These are phyloP conservation scores for Orbilia quercus DNA, from an alignment of 2,329 filamentous ascomycete genomes.

Conservation along the genomic window DNA sequence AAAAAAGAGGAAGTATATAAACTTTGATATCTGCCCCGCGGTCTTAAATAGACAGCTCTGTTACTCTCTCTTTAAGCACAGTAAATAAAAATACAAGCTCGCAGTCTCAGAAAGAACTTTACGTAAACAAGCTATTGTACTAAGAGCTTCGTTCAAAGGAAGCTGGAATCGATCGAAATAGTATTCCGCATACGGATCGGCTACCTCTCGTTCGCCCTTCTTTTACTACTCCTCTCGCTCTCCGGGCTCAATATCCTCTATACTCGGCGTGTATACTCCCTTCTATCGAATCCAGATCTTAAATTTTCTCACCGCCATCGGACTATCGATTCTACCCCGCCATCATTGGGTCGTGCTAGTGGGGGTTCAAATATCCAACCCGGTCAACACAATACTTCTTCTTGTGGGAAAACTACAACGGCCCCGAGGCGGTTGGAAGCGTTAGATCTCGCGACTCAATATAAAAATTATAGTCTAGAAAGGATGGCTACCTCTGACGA, in stretches of 20 bases:
- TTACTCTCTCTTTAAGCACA: background rate
- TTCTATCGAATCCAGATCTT: conserved; percentile 8
- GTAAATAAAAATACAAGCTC: too few species aligned
- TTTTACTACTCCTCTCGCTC: conserved; percentile 14
- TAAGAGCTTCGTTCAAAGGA: too few species aligned
- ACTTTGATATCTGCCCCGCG: conserved; percentile 1
- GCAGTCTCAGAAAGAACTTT: too few species aligned
- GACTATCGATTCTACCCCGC: conserved; percentile 6
- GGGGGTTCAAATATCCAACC: conserved; percentile 33
- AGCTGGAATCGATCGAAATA: conserved; percentile 6
- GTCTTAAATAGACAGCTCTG: background rate
- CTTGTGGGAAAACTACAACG: background rate
- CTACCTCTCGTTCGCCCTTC: conserved; percentile 7
- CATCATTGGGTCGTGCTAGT: conserved; percentile 5
- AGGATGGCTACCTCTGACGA: conserved; percentile 54
- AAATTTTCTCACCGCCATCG: background rate
- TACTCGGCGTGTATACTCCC: conserved; percentile 4
- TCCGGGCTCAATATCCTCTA: conserved; percentile 12
- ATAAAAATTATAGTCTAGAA: background rate
- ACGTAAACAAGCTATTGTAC: too few species aligned
- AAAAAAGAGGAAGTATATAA: background rate
- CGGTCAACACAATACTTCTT: conserved; percentile 24
- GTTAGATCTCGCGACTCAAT: conserved; percentile 27
- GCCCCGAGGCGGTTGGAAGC: conserved; percentile 25
- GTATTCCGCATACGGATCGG: conserved; percentile 6